A percentile compares a stretch with the other conserved stretches of the same genome.
Evolutionary conservation across 306 rosid species (phyloP).

Genomic region (Datisca glomerata): DNA sequence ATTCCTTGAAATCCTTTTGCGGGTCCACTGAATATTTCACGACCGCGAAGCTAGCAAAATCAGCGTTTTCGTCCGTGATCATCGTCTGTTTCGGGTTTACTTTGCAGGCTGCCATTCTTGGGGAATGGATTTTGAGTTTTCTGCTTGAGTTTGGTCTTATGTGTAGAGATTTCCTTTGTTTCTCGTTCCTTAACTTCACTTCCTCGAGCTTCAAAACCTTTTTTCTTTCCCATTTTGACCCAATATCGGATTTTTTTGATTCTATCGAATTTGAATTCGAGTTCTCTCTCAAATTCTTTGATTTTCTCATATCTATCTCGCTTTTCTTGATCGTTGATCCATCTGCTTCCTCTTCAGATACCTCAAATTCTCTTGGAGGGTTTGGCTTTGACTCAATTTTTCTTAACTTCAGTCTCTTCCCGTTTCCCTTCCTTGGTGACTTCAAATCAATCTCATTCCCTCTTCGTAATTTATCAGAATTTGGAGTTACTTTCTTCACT

Average conservation of each 20-base stretch:
- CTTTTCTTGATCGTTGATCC: constrained; percentile 20
- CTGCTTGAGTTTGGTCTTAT: constrained; percentile 32
- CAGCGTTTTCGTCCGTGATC: constrained; percentile 12
- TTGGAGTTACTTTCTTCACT: no score
- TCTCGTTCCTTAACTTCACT: constrained; percentile 32
- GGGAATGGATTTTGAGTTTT: constrained; percentile 48
- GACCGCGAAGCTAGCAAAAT: constrained; percentile 62
- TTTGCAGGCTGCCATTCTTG: constrained; percentile 53
- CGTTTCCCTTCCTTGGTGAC: constrained; percentile 27
- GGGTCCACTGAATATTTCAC: constrained; percentile 65
- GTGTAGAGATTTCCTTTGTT: constrained; percentile 38
- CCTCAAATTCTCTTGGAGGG: constrained; percentile 16
- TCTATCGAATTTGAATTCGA: constrained; percentile 15
- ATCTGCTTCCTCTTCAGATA: constrained; percentile 24
- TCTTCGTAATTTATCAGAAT: constrained; percentile 18
- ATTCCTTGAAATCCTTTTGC: constrained; percentile 79
- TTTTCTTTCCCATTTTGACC: constrained; percentile 22
- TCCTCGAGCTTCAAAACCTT: constrained; percentile 25
- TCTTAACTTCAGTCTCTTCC: constrained; percentile 11
- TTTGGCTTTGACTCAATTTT: constrained; percentile 23
- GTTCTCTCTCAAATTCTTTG: constrained; percentile 16
- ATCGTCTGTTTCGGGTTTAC: no score
- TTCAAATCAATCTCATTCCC: constrained; percentile 18
- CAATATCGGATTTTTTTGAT: constrained; percentile 15
- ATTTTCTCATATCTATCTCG: constrained; percentile 8